These are phyloP conservation scores for Paramarasmius palmivorus DNA, from an alignment of 1,284 basidiomycete species.

Conservation along the genomic window DNA sequence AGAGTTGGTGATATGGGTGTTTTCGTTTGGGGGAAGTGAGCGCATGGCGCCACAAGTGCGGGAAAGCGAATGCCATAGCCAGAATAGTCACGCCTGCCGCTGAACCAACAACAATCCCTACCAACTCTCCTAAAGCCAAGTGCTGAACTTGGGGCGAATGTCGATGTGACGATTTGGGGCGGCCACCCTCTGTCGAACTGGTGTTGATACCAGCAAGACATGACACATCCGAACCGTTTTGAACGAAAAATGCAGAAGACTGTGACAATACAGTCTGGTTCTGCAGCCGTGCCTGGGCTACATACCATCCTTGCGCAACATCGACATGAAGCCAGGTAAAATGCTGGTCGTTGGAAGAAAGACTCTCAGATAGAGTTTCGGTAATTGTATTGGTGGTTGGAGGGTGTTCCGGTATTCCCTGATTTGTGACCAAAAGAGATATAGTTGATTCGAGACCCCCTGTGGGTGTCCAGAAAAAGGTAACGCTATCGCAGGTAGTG, in stretches of 20 bases:
- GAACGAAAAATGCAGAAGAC: constrained; percentile 36
- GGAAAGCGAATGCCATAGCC: constrained; percentile 6
- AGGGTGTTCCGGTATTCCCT: not conserved
- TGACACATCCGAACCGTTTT: constrained; percentile 35
- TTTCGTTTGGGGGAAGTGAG: constrained; percentile 1
- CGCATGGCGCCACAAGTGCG: constrained; percentile 3
- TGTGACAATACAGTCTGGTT: constrained; percentile 13
- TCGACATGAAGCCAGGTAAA: constrained; percentile 38
- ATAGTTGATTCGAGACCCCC: constrained; percentile 3
- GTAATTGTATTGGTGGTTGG: not conserved
- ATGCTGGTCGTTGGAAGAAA: not conserved
- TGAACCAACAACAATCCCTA: constrained; percentile 4
- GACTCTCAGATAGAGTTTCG: constrained; percentile 1
- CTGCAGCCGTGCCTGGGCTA: constrained; percentile 25
- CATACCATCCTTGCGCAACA: constrained; percentile 45
- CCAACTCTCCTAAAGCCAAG: not conserved
- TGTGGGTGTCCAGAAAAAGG: constrained; percentile 9
- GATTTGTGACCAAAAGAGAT: constrained; percentile 7
- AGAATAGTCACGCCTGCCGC: constrained; percentile 1
- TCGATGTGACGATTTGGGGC: not conserved
- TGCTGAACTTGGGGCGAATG: not conserved
- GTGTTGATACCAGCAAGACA: constrained; percentile 28
- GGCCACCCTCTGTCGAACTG: not conserved
- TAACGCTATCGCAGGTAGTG: constrained; percentile 8
- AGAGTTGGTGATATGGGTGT: not conserved